These are phyloP conservation scores for Seminavis robusta DNA, from an alignment of 108 stramenopile genomes.

Conservation along the genomic window DNA sequence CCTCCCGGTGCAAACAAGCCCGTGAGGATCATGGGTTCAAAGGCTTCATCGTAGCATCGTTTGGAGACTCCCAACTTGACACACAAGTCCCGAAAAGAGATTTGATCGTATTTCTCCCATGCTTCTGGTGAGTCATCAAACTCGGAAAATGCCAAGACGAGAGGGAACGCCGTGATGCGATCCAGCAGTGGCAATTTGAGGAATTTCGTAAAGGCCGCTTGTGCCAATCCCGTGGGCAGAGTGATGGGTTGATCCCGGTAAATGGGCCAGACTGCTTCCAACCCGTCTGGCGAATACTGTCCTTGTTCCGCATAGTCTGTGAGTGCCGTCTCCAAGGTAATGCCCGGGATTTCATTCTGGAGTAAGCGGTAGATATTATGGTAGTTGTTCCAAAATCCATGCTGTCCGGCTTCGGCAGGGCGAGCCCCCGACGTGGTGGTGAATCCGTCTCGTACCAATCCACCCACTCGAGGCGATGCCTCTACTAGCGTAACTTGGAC, in stretches of 20 bases:
- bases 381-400: conserved; percentile 84
- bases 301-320: conserved; percentile 75
- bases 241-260: conserved; percentile 32
- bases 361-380: conserved; percentile 65
- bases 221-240: conserved; percentile 67
- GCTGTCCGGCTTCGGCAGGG: conserved; percentile 72
- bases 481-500: conserved; percentile 66
- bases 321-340: conserved; percentile 33
- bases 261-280: conserved; percentile 76
- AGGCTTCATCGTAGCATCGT: conserved; percentile 67
- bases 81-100: conserved; percentile 78
- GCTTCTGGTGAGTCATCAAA: conserved; percentile 65
- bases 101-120: conserved; percentile 62
- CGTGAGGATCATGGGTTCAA: conserved; percentile 84
- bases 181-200: conserved; percentile 39
- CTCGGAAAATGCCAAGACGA: conserved; percentile 69
- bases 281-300: conserved; percentile 59
- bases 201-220: conserved; percentile 64
- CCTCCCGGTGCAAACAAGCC: conserved; percentile 80
- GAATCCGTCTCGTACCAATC: conserved; percentile 78
- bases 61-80: conserved; percentile 51
- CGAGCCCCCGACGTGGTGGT: conserved; percentile 34
- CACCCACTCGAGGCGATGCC: conserved; percentile 63
- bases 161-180: conserved; percentile 55
- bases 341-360: conserved; percentile 17